These are phyloP conservation scores for Solanum stenotomum DNA, from an alignment of 257 asterid genomes.

Conservation along the genomic window DNA sequence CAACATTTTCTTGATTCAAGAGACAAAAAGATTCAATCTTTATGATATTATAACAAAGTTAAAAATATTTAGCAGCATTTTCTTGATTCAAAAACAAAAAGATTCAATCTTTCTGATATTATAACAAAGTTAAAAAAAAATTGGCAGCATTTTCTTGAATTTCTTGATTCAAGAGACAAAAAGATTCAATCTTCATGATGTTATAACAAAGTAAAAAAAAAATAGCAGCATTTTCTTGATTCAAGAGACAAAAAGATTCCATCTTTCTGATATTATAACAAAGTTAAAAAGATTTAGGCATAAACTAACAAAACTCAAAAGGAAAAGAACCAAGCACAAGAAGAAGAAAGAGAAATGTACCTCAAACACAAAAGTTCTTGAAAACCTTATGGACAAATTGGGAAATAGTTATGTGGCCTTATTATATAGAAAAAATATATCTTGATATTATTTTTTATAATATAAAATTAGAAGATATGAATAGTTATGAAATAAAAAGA, in stretches of 20 bases:
- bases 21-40: too few relatives aligned
- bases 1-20: too few relatives aligned
- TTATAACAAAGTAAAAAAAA: too few relatives aligned
- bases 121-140: too few relatives aligned
- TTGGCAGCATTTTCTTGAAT: too few relatives aligned
- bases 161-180: too few relatives aligned
- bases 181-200: too few relatives aligned
- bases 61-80: too few relatives aligned
- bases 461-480: background rate
- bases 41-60: too few relatives aligned
- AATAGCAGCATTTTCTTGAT: too few relatives aligned
- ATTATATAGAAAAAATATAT: background rate
- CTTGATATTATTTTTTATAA: background rate
- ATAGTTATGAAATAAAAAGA: background rate
- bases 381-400: background rate
- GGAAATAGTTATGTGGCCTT: background rate
- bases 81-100: too few relatives aligned
- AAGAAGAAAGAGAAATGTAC: background rate
- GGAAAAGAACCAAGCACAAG: background rate
- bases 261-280: background rate
- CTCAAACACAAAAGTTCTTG: background rate
- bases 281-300: background rate
- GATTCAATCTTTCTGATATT: too few relatives aligned
- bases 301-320: background rate
- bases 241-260: background rate